A percentile compares a stretch with the other conserved stretches of the same genome.
phyloP scores from a whole-genome alignment of 2,329 filamentous ascomycete species.

The Fusarium tricinctum region DNA sequence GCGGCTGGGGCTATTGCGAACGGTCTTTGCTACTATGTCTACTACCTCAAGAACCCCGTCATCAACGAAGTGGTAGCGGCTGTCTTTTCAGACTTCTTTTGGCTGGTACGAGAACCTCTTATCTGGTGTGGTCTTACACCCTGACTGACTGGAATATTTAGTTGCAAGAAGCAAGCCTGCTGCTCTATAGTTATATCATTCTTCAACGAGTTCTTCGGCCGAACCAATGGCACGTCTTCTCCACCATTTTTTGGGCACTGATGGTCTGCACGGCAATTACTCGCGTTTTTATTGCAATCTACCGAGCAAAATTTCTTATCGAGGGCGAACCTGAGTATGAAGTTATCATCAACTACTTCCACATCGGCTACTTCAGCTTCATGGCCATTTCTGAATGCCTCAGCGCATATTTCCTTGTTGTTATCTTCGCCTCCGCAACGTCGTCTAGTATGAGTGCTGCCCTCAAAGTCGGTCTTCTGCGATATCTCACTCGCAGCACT shows the following conservation, averaged over 20 bases:
- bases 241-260: constrained; percentile 68
- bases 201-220: constrained; percentile 64
- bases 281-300: constrained; percentile 57
- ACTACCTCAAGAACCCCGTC: constrained; percentile 49
- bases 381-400: constrained; percentile 58
- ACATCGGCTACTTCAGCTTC: constrained; percentile 58
- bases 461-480: constrained; percentile 53
- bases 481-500: constrained; percentile 56
- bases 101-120: constrained; percentile 52
- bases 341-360: constrained; percentile 54
- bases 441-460: constrained; percentile 45
- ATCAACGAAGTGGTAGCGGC: constrained; percentile 53
- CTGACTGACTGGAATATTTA: constrained; percentile 14
- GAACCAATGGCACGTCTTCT: constrained; percentile 58
- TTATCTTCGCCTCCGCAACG: constrained; percentile 54
- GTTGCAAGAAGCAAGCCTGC: constrained; percentile 60
- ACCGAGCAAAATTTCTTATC: constrained; percentile 52
- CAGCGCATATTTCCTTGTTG: constrained; percentile 57
- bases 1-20: constrained; percentile 56
- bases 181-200: constrained; percentile 66
- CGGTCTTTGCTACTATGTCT: constrained; percentile 59
- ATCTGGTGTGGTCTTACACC: accelerated
- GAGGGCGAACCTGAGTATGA: constrained; percentile 41
- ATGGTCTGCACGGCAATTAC: constrained; percentile 65
- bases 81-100: constrained; percentile 56